Evolutionary conservation across 78 protist genomes (phyloP), one percentile per base, ranked within the genome.

Genomic region (Dictyostelium brefeldianum): DNA sequence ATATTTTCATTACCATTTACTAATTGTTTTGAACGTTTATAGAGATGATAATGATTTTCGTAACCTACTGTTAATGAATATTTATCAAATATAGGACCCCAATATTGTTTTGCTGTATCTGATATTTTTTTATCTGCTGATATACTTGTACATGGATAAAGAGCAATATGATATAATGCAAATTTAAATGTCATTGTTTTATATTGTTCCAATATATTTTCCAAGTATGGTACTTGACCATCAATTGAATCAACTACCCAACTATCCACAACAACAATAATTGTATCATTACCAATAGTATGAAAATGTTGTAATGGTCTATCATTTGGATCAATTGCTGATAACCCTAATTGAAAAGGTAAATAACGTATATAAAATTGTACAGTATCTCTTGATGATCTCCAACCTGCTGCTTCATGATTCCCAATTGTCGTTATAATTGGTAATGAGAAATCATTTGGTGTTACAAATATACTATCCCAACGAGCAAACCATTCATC

Each of bases 21-120:
- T 59, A 91, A 9, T 41, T 48, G 71, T n/a, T 79, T 92, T 12
- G 89, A 56, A 17, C 96, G 57, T 43, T 82, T 83, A 73, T 78
- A 92, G 46, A 80, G 78, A 71, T 92, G 96, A 47, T 92, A 83
- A 50, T 92, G 96, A 47, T 92, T 81, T 70, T 92, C 96, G 22
- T 25, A 92, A 51, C 59, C 90, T 48, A 92, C 48, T 2, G 90
- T 78, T 17, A 92, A 46, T 54, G 83, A 74, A 46, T 92, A 36
- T 4, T 46, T 29, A 51, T 74, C 83, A 29, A 92, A 92, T 0
- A 92, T 56, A n/a, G 83, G 83, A 8, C 50, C 11, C 96, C 96
- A 92, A 48, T 59, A 25, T 22, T 82, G 29, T 10, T 64, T 15
- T 2, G 84, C 65, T 15, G 69, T 3, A 18, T 25, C 25, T 5